Evolutionary conservation across 1,284 basidiomycete genomes (phyloP), one percentile per base, ranked within the genome.

Genomic region (Sporisorium scitamineum): DNA sequence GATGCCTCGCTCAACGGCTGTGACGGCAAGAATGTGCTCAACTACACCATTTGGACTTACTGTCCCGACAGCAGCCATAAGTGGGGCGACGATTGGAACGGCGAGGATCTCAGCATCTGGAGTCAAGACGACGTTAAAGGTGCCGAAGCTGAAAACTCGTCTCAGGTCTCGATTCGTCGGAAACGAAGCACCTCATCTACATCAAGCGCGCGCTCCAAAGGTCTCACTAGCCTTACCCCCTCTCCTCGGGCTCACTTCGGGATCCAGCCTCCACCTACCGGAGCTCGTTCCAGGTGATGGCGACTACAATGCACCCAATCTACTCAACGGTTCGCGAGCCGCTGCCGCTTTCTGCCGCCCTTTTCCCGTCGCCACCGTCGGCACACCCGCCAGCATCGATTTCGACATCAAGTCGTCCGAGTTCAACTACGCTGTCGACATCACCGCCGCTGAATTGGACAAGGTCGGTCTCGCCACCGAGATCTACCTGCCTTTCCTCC

Each of bases 41-140:
- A 89, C 84, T 97, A 91, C 84, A 94, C 94, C 18, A 86, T 95
- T 9, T 98, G 96, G 96, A 95, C 91, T 27, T 98, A 98, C 83
- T 92, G 91, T 60, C 89, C 94, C 0, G 86, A 88, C 76, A 88
- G 89, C 82, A 89, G 88, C 26, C 94, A 97, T 84, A 86, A 90
- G 81, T 97, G 94, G 94, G 94, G 95, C 20, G 96, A 98, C 85
- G 91, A 91, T 2, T 99, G 95, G 95, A 95, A 98, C 85, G 91
- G 94, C 86, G 96, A 99, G 87, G 96, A 98, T 86, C 86, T 98
- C 62, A 95, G 93, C 60, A 69, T 87, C 70, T 98, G 93, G 94
- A 92, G 92, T 77, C 77, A 84, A 2, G 94, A 96, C 81, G 95
- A 96, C 83, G 77, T 86, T 83, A 78, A 85, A 78, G 85, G 81